Conservation (phyloP, 1,284 basidiomycete genomes). For the Sphaerobolus stellatus region DNA sequence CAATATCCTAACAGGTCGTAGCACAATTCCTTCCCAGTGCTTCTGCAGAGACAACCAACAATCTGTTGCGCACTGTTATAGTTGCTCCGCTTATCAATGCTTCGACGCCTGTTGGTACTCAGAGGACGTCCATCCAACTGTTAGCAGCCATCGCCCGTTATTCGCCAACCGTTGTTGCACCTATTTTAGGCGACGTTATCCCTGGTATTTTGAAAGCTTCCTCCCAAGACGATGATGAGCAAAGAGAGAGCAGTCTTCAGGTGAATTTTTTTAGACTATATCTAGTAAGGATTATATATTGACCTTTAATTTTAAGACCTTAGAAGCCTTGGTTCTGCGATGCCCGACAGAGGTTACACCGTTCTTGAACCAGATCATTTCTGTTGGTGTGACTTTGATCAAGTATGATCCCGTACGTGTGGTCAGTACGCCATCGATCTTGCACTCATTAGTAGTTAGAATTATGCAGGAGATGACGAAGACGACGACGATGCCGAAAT, state of each 20-base stretch:
- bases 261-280: slow-evolving; percentile 33
- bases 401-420: slow-evolving; percentile 88
- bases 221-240: slow-evolving; percentile 74
- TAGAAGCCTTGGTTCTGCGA: slow-evolving; percentile 81
- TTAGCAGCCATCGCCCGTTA: slow-evolving; percentile 76
- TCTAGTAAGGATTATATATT: slow-evolving; percentile 17
- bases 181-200: slow-evolving; percentile 58
- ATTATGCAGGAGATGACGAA: slow-evolving; percentile 79
- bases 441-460: slow-evolving; percentile 52
- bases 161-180: slow-evolving; percentile 64
- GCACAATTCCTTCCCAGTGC: slow-evolving; percentile 77
- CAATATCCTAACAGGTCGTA: slow-evolving; percentile 4
- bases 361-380: slow-evolving; percentile 68
- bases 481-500: slow-evolving; percentile 83
- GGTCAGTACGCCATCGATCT: background rate
- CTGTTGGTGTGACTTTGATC: slow-evolving; percentile 73
- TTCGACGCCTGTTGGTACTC: slow-evolving; percentile 43
- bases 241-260: slow-evolving; percentile 76
- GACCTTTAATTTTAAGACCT: slow-evolving; percentile 52
- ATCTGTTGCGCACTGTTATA: slow-evolving; percentile 56
- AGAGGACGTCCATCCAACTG: slow-evolving; percentile 77
- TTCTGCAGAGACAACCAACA: slow-evolving; percentile 52
- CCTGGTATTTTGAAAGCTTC: slow-evolving; percentile 69
- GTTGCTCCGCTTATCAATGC: slow-evolving; percentile 54
- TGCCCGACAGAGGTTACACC: slow-evolving; percentile 81